Evolutionary conservation across 768 basidiomycete genomes (phyloP), one percentile per base, ranked within the genome.

Genomic region (Boletus huronensis): DNA sequence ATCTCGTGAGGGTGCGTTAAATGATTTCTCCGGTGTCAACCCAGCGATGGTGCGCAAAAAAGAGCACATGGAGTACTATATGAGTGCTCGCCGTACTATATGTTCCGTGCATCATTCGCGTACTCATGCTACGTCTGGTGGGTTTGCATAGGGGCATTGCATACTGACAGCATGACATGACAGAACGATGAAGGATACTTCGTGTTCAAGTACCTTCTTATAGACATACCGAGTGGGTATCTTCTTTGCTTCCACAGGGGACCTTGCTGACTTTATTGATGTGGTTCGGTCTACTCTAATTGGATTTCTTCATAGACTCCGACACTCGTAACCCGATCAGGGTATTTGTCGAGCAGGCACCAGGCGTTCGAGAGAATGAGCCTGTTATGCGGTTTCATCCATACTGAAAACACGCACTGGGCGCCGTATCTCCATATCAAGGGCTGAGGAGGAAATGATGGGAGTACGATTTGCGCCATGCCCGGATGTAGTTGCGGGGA

Each of bases 161-260:
- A 49, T 57, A 39, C 49, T 55, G 52, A 60, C 49, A 32, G 43
- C 48, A 21, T 58, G 50, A 52, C 50, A 39, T 51, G 29, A 42
- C 65, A 91, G 89, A 87, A 90, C 58, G 80, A 81, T 46, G 80
- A 86, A 48, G 90, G 89, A 8, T 84, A 87, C 65, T 93, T 88
- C 66, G 80, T 85, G 53, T 87, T 87, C 69, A 79, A 85, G 47
- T 90, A 90, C 68, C 76, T 92, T 46, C 76, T 90, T 41, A 78
- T 92, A 39, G 89, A 92, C 70, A 79, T 92, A 53, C 90, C 90
- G 32, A 84, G 89, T 91, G 70, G 57, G 87, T 75, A 45, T 54
- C 35, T 23, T 54, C 29, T 23, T 68, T 64, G 17, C 65, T 67
- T 23, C 66, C 29, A 23, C 39, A 21, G 38, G 48, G 29, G n/a